Percentiles rank a stretch among this genome's conserved stretches.
phyloP scores from a whole-genome alignment of 2,329 filamentous ascomycete genomes.

The Ramularia endophylla region DNA sequence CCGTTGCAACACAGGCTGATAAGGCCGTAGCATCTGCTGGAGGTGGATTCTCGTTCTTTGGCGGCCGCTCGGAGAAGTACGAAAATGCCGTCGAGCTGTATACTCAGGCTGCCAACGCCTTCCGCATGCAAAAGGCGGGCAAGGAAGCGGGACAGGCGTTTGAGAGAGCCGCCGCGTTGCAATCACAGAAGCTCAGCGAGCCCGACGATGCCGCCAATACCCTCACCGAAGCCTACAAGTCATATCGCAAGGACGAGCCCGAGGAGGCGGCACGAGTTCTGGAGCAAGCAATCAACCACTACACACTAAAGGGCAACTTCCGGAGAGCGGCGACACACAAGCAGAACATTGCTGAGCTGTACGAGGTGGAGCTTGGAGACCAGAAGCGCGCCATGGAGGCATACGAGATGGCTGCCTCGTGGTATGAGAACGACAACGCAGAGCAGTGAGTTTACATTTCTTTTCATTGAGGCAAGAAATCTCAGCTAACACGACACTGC shows the following conservation, averaged over 20 bases:
- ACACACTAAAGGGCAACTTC: slow-evolving; percentile 85
- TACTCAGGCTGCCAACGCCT: slow-evolving; percentile 83
- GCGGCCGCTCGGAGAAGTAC: slow-evolving; percentile 79
- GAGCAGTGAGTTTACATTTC: slow-evolving; percentile 56
- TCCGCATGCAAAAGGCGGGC: slow-evolving; percentile 78
- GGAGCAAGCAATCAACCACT: slow-evolving; percentile 74
- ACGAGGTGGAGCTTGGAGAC: slow-evolving; percentile 75
- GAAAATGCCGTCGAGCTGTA: slow-evolving; percentile 85
- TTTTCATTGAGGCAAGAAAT: background rate
- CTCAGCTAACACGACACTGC: slow-evolving; percentile 1
- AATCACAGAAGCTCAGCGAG: slow-evolving; percentile 76
- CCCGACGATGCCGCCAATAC: slow-evolving; percentile 89
- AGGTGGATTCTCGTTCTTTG: slow-evolving; percentile 84
- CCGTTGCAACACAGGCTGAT: slow-evolving; percentile 62
- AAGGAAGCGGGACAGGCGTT: slow-evolving; percentile 83
- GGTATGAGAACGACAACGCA: slow-evolving; percentile 85
- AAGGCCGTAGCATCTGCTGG: slow-evolving; percentile 69
- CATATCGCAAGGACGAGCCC: slow-evolving; percentile 80
- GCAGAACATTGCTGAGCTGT: slow-evolving; percentile 80
- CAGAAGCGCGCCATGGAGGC: slow-evolving; percentile 70
- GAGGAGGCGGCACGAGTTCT: slow-evolving; percentile 77
- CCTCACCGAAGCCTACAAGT: slow-evolving; percentile 87
- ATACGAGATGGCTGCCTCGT: slow-evolving; percentile 79
- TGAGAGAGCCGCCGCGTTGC: slow-evolving; percentile 75
- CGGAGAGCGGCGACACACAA: slow-evolving; percentile 84